A percentile compares a stretch with the other conserved stretches of the same genome.
Conservation (phyloP, 148 eudicot genomes). For the Bassia scoparia region DNA sequence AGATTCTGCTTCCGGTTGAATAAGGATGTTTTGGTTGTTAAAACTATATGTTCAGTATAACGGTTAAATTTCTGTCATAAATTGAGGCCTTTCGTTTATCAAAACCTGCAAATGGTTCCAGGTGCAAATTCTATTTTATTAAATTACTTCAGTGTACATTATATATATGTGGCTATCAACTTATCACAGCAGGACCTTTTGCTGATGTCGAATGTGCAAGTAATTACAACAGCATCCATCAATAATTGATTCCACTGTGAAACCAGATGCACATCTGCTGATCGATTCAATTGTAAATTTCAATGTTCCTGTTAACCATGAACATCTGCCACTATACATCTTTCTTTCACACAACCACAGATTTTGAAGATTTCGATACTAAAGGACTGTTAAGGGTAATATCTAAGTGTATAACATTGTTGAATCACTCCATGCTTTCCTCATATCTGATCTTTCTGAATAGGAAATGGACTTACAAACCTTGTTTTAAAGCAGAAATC, state of each 20-base stretch:
- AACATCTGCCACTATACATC: neutral
- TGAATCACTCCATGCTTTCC: slow-evolving; percentile 13
- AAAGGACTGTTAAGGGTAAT: neutral
- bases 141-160: too few relatives aligned
- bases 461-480: slow-evolving; percentile 74
- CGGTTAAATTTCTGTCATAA: neutral
- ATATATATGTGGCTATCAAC: too few relatives aligned
- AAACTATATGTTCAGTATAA: neutral
- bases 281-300: slow-evolving; percentile 2
- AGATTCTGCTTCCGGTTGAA: neutral
- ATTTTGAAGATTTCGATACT: neutral
- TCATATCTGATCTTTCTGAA: slow-evolving; percentile 34
- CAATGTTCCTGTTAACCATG: neutral
- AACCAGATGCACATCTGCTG: neutral
- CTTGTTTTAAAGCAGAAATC: slow-evolving; percentile 84
- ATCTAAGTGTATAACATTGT: neutral
- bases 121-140: neutral
- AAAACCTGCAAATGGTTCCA: neutral
- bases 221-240: neutral
- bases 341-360: neutral
- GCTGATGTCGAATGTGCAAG: neutral
- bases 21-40: neutral
- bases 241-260: neutral
- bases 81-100: neutral
- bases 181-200: too few relatives aligned